Conservation (phyloP, 2,329 filamentous ascomycete species). For the Aspergillus viridinutans region DNA sequence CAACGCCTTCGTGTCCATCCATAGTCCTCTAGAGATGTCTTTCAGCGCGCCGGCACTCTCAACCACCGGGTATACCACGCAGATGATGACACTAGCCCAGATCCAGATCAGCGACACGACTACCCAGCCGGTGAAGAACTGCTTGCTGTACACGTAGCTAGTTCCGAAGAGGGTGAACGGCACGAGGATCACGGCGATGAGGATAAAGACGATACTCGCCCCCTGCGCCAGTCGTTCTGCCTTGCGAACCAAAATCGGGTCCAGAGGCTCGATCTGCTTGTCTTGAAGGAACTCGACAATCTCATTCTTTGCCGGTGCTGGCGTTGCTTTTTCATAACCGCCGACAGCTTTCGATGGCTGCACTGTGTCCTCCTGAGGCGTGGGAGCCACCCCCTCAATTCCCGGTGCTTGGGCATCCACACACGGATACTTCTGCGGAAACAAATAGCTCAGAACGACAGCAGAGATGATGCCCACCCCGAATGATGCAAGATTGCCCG, state of each 20-base stretch:
- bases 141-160: slow-evolving; percentile 31
- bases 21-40: slow-evolving; percentile 19
- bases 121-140: slow-evolving; percentile 38
- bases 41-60: slow-evolving; percentile 33
- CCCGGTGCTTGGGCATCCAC: not conserved
- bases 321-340: not conserved
- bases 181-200: slow-evolving; percentile 35
- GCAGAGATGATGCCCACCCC: slow-evolving; percentile 33
- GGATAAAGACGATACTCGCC: slow-evolving; percentile 34
- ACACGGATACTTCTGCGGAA: slow-evolving; percentile 24
- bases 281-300: slow-evolving; percentile 41
- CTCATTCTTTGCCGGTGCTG: slow-evolving; percentile 35
- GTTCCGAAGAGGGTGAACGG: slow-evolving; percentile 40
- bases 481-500: slow-evolving; percentile 37
- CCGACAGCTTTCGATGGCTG: not conserved
- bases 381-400: not conserved
- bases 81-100: slow-evolving; percentile 35
- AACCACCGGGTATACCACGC: slow-evolving; percentile 38
- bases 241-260: slow-evolving; percentile 33
- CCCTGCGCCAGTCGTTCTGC: slow-evolving; percentile 35
- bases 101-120: slow-evolving; percentile 42
- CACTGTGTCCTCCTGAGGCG: not conserved
- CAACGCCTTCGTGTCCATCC: slow-evolving; percentile 12
- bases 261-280: slow-evolving; percentile 41
- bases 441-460: slow-evolving; percentile 30